Base-by-base conservation (phyloP, 331 rosid genomes). In the Pyracantha coccinea region DNA sequence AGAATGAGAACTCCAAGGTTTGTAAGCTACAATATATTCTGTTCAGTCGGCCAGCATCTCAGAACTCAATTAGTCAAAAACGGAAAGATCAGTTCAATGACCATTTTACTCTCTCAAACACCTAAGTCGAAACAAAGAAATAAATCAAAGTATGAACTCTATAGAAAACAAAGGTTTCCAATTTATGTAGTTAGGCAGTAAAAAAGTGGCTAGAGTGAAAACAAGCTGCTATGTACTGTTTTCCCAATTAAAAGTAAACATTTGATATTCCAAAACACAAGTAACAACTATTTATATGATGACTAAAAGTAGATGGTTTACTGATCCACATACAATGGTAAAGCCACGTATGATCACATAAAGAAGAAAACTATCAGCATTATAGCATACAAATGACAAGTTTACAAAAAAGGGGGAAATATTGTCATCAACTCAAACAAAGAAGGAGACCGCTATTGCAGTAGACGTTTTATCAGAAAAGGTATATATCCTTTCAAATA, bases 401-500 rank as follows among this genome's bases (percentile, higher is more conserved):
- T 41, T 61, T 41, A 61, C 69, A 73, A 8, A 44, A 19, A 58
- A 21, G 19, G 60, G 21, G 60, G 3, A 73, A 12, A 16, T 44
- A 19, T 10, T 73, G 58, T 69, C 61, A 60, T 58, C 59, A 74
- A 75, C 65, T 53, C 27, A 61, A 61, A 45, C 16, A 14, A 54
- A 38, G 2, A 47, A 12, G 27, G 5, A 64, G 25, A 53, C 55
- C 31, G 23, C 58, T 72, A 35, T 57, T 72, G 28, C 77, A 72
- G 54, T 35, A 71, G 77, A 60, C 10, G 73, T 76, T 44, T 57
- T 27, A 52, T 71, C 61, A 66, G 73, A 69, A 79, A 74, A 75
- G 72, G 82, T 72, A 83, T 68, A 80, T 81, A 67, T 75, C 75
- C 54, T 69, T 76, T 75, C 67, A 69, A 85, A 75, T 69, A 80